phyloP scores from a whole-genome alignment of 2,329 filamentous ascomycete species.

The Dothideomycetes sp. region DNA sequence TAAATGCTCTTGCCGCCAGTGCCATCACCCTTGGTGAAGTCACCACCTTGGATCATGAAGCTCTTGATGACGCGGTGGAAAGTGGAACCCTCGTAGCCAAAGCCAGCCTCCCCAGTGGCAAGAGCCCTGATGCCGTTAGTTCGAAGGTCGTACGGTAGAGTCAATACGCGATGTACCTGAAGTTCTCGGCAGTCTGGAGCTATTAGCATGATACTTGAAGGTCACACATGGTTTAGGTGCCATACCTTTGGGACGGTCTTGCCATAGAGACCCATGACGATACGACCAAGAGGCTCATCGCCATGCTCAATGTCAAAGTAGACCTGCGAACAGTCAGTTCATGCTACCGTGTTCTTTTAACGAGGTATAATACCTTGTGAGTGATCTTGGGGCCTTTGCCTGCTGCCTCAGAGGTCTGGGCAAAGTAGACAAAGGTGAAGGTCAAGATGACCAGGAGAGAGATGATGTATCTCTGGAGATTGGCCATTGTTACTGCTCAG shows the following conservation, averaged over 20 bases:
- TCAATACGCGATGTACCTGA: conserved; percentile 34
- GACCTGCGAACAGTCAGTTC: conserved; percentile 34
- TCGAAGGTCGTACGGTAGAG: background rate
- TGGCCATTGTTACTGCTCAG: conserved; percentile 53
- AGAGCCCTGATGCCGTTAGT: conserved; percentile 62
- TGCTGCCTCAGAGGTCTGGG: conserved; percentile 59
- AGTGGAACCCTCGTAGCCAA: conserved; percentile 66
- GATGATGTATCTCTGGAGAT: conserved; percentile 57
- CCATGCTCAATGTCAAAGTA: conserved; percentile 77
- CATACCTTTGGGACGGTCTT: conserved; percentile 73
- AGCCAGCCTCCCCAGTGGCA: conserved; percentile 77
- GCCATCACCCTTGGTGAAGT: conserved; percentile 74
- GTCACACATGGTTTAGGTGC: too few species aligned
- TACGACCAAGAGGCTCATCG: conserved; percentile 60
- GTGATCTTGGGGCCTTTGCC: conserved; percentile 94
- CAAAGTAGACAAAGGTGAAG: conserved; percentile 62
- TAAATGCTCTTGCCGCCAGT: conserved; percentile 86
- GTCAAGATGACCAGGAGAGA: conserved; percentile 67
- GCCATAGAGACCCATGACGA: conserved; percentile 77
- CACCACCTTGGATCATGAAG: conserved; percentile 88
- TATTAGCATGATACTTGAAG: conserved; percentile 1
- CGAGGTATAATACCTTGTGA: conserved; percentile 65
- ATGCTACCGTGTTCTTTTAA: too few species aligned
- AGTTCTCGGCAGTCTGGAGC: conserved; percentile 55
- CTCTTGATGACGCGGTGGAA: conserved; percentile 88